A percentile compares a stretch with the other conserved stretches of the same genome.
Evolutionary conservation across 257 asterid species (phyloP).

Genomic region (Mentha longifolia): DNA sequence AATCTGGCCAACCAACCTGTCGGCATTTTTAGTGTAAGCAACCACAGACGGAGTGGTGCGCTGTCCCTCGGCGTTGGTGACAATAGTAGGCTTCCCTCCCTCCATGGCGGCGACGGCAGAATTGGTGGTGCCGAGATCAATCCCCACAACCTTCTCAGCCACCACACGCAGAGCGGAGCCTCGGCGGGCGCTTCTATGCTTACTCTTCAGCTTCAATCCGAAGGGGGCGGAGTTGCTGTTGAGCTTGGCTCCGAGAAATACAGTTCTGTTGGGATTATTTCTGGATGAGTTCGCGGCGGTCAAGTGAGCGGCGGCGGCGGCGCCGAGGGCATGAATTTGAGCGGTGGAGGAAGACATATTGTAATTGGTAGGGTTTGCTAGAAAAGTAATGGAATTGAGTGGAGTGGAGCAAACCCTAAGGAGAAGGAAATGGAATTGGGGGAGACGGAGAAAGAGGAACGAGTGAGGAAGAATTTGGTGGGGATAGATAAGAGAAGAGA

Average conservation of each 20-base stretch:
- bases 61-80: slow-evolving; percentile 88
- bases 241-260: slow-evolving; percentile 58
- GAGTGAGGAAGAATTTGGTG: slow-evolving; percentile 35
- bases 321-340: slow-evolving; percentile 49
- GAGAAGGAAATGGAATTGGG: slow-evolving; percentile 12
- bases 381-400: not conserved
- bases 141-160: slow-evolving; percentile 90
- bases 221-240: slow-evolving; percentile 39
- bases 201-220: slow-evolving; percentile 52
- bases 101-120: slow-evolving; percentile 97
- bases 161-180: slow-evolving; percentile 58
- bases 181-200: slow-evolving; percentile 38
- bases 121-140: slow-evolving; percentile 86
- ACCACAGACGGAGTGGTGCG: slow-evolving; percentile 92
- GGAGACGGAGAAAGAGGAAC: slow-evolving; percentile 29
- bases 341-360: slow-evolving; percentile 65
- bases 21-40: slow-evolving; percentile 82
- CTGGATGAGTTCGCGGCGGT: slow-evolving; percentile 39
- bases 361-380: not conserved
- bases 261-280: slow-evolving; percentile 38
- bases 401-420: slow-evolving; percentile 27
- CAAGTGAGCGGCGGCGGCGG: slow-evolving; percentile 36
- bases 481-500: slow-evolving; percentile 28
- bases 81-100: slow-evolving; percentile 93
- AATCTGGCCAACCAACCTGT: slow-evolving; percentile 88